Evolutionary conservation across 495 filamentous ascomycete species (phyloP).

Genomic region (Rusavskia elegans): DNA sequence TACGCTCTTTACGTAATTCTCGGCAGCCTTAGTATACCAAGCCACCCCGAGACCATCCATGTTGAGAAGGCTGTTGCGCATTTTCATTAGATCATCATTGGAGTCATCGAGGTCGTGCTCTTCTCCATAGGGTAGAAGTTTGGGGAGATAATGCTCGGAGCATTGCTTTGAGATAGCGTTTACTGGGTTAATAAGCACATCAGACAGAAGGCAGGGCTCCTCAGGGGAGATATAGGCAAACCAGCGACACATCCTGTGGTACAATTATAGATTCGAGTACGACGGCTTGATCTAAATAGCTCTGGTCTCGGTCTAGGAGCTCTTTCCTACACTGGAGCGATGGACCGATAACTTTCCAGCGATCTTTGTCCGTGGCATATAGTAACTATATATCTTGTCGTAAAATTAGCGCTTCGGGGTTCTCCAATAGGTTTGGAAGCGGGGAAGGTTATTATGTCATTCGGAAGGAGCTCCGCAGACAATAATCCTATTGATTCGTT

Average conservation of each 20-base stretch:
- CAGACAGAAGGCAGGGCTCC: not conserved
- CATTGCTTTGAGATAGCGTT: slow-evolving; percentile 9
- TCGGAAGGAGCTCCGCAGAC: not conserved
- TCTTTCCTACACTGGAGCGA: not conserved
- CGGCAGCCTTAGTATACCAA: slow-evolving; percentile 23
- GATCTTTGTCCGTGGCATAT: not conserved
- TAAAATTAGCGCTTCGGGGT: not conserved
- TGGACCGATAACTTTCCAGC: not conserved
- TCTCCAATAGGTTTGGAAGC: no score
- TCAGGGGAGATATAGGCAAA: slow-evolving; percentile 13
- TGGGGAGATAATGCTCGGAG: slow-evolving; percentile 8
- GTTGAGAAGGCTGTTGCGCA: slow-evolving; percentile 23
- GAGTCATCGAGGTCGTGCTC: slow-evolving; percentile 19
- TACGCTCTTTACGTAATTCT: slow-evolving; percentile 13
- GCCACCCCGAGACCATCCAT: slow-evolving; percentile 15
- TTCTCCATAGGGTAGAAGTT: slow-evolving; percentile 10
- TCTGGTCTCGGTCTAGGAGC: not conserved
- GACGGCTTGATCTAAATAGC: not conserved
- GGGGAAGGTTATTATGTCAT: not conserved
- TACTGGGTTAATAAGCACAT: slow-evolving; percentile 1
- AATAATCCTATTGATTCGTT: no score
- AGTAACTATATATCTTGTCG: not conserved
- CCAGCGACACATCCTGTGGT: slow-evolving; percentile 22
- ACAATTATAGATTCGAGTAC: not conserved
- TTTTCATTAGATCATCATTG: not conserved